Percentiles rank a stretch among this genome's conserved stretches.
phyloP scores from a whole-genome alignment of 257 asterid species.

The Anisodus tanguticus region DNA sequence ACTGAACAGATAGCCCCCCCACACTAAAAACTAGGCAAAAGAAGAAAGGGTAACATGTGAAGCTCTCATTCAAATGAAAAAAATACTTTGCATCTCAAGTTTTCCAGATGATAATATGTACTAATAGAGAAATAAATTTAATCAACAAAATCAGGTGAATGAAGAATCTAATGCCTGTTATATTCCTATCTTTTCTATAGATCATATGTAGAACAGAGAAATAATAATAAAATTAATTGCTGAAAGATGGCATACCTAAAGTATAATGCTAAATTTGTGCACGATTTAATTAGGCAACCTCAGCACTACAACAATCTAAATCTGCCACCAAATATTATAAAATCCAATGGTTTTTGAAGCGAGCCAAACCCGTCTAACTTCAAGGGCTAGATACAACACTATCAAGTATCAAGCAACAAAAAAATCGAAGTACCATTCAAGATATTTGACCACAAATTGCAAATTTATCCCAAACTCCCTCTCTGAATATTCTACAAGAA shows the following conservation, averaged over 20 bases:
- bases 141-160: not conserved
- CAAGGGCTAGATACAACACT: not conserved
- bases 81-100: not conserved
- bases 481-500: not conserved
- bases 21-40: not conserved
- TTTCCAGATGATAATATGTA: not conserved
- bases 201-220: not conserved
- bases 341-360: not conserved
- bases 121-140: not conserved
- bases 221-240: not conserved
- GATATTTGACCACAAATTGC: not conserved
- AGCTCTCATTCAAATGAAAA: not conserved
- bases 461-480: conserved; percentile 8
- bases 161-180: not conserved
- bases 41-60: conserved; percentile 8
- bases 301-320: not conserved
- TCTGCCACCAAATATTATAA: not conserved
- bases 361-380: not conserved
- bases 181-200: not conserved
- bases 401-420: not conserved
- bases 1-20: not conserved
- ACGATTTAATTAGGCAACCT: not conserved
- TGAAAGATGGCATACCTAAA: not conserved
- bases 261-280: not conserved
- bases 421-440: not conserved